Percentiles rank a stretch among this genome's conserved stretches.
phyloP scores from a whole-genome alignment of 805 yeast genomes.

The Saccharomycopsis malanga region DNA sequence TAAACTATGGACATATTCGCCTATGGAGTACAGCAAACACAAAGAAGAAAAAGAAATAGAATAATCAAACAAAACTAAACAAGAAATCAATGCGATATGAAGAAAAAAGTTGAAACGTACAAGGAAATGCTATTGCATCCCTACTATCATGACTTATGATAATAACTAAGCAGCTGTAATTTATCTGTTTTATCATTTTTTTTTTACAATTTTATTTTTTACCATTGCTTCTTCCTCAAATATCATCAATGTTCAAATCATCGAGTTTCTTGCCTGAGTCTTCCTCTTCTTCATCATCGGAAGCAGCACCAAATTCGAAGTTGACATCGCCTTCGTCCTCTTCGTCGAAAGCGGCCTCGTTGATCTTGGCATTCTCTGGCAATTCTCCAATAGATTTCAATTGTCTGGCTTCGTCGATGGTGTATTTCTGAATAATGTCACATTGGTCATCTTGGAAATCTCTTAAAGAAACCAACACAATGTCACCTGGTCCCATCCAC shows the following conservation, averaged over 20 bases:
- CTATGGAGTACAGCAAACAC: too few relatives aligned
- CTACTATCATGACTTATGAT: too few relatives aligned
- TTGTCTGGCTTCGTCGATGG: constrained; percentile 96
- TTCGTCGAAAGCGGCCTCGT: constrained; percentile 95
- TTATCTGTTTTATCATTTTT: too few relatives aligned
- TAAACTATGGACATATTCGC: too few relatives aligned
- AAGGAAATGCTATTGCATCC: too few relatives aligned
- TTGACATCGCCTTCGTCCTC: constrained; percentile 97
- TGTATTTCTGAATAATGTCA: constrained; percentile 95
- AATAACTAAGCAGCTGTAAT: background rate
- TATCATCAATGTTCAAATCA: constrained; percentile 91
- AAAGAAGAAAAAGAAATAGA: too few relatives aligned
- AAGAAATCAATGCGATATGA: too few relatives aligned
- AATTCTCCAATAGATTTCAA: constrained; percentile 93
- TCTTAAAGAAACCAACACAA: constrained; percentile 89
- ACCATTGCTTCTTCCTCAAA: constrained; percentile 35
- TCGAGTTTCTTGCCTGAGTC: constrained; percentile 47
- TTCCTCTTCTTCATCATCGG: constrained; percentile 68
- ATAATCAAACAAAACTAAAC: too few relatives aligned
- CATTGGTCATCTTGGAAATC: constrained; percentile 98
- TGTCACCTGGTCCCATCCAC: constrained; percentile 99
- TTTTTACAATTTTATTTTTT: too few relatives aligned
- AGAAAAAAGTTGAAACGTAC: too few relatives aligned
- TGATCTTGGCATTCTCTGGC: constrained; percentile 90
- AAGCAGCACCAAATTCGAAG: constrained; percentile 95